phyloP scores from a whole-genome alignment of 2,329 filamentous ascomycete species.

The Emmonsiellopsis sp. region DNA sequence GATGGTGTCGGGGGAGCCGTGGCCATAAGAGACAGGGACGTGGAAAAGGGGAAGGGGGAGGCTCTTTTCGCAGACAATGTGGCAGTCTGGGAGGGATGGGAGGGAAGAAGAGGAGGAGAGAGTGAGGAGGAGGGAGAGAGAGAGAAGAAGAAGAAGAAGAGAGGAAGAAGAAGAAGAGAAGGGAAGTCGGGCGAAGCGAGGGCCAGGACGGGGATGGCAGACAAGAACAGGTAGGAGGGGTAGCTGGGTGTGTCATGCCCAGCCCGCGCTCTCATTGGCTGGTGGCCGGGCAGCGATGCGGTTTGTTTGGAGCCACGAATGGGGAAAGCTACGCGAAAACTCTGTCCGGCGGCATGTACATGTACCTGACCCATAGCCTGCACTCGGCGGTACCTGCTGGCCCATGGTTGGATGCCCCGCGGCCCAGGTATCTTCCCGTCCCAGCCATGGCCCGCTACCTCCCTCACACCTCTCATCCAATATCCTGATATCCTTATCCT shows the following conservation, averaged over 20 bases:
- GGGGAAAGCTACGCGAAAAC: conserved; percentile 6
- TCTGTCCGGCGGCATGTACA: neutral
- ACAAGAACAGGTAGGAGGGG: neutral
- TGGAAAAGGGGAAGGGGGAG: conserved; percentile 8
- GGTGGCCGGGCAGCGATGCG: neutral
- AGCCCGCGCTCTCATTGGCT: conserved; percentile 14
- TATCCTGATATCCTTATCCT: too few species aligned
- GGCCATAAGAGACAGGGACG: neutral
- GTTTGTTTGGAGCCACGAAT: conserved; percentile 33
- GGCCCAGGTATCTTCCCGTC: neutral
- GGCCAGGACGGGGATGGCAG: conserved; percentile 17
- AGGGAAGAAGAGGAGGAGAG: conserved; percentile 7
- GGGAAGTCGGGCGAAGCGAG: conserved; percentile 21
- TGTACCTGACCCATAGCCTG: neutral
- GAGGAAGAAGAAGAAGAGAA: conserved; percentile 20
- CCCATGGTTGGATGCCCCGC: neutral
- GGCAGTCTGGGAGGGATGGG: conserved; percentile 11
- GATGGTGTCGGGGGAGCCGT: conserved; percentile 5
- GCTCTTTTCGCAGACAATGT: neutral
- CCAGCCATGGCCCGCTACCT: neutral
- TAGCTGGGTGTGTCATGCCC: conserved; percentile 12
- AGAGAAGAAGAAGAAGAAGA: conserved; percentile 10
- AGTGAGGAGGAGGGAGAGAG: conserved; percentile 5
- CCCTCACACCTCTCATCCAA: neutral
- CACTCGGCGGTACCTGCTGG: neutral